These are phyloP conservation scores for Chrysanthemum seticuspe DNA, from an alignment of 129 eudicot species.

Conservation along the genomic window DNA sequence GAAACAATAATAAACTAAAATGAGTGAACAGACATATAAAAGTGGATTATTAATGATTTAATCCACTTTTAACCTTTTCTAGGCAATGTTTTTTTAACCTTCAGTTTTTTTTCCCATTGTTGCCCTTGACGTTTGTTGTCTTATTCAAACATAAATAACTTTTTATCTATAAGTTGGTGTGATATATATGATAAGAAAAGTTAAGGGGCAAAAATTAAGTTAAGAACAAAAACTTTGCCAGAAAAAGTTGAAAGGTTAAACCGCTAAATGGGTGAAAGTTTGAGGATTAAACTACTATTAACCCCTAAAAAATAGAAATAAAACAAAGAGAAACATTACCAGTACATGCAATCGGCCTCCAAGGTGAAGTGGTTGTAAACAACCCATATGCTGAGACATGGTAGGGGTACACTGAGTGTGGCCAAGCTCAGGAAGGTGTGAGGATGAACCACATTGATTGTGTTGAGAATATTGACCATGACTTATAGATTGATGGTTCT, in stretches of 20 bases:
- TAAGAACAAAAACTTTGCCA: neutral
- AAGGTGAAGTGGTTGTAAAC: constrained; percentile 72
- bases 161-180: too few relatives aligned
- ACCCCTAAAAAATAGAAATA: neutral
- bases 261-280: neutral
- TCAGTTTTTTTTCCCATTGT: too few relatives aligned
- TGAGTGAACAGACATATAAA: neutral
- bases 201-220: too few relatives aligned
- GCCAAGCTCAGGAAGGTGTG: constrained; percentile 65
- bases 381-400: constrained; percentile 65
- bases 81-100: too few relatives aligned
- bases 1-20: neutral
- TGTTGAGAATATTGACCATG: constrained; percentile 64
- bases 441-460: constrained; percentile 60
- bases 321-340: constrained; percentile 35
- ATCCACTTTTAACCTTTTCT: too few relatives aligned
- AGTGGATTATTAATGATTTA: too few relatives aligned
- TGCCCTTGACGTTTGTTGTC: too few relatives aligned
- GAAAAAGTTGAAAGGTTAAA: neutral
- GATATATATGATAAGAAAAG: too few relatives aligned
- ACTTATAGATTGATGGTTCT: constrained; percentile 50
- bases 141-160: too few relatives aligned
- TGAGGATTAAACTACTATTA: neutral
- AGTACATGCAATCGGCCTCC: constrained; percentile 78
- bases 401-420: constrained; percentile 59